Evolutionary conservation across 2,329 filamentous ascomycete genomes (phyloP).

Genomic region (Fusarium scirpi): DNA sequence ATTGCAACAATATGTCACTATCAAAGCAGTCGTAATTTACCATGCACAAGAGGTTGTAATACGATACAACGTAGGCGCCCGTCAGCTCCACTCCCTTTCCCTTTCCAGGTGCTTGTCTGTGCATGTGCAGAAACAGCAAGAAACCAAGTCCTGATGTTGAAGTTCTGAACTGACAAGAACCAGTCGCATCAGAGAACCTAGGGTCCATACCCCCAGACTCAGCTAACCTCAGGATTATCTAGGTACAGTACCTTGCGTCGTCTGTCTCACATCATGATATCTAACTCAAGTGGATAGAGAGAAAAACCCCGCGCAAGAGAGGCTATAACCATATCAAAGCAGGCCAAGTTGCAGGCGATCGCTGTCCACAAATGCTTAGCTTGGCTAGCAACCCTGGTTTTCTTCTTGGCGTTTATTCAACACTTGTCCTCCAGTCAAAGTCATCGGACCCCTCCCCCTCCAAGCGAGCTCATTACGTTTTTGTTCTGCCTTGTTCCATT

Average conservation of each 20-base stretch:
- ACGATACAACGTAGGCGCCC: not conserved
- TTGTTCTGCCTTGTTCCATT: conserved; percentile 9
- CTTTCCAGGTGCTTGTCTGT: conserved; percentile 19
- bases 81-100: conserved; percentile 19
- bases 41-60: conserved; percentile 16
- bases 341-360: conserved; percentile 37
- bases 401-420: conserved; percentile 31
- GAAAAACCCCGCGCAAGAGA: conserved; percentile 37
- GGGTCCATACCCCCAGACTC: conserved; percentile 22
- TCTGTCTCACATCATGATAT: conserved; percentile 38
- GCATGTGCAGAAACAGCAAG: conserved; percentile 4
- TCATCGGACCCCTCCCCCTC: conserved; percentile 23
- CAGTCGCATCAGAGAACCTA: conserved; percentile 12
- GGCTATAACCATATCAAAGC: conserved; percentile 27
- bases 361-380: conserved; percentile 35
- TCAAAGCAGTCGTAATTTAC: conserved; percentile 14
- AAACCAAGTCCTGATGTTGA: conserved; percentile 14
- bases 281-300: conserved; percentile 34
- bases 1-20: conserved; percentile 26
- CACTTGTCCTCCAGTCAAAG: conserved; percentile 16
- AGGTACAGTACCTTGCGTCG: conserved; percentile 37
- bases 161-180: conserved; percentile 19
- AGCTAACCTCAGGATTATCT: conserved; percentile 32
- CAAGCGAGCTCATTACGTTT: conserved; percentile 41
- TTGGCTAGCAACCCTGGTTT: conserved; percentile 20